Evolutionary conservation across 1,284 basidiomycete genomes (phyloP).

Genomic region (Wallemia hederae): DNA sequence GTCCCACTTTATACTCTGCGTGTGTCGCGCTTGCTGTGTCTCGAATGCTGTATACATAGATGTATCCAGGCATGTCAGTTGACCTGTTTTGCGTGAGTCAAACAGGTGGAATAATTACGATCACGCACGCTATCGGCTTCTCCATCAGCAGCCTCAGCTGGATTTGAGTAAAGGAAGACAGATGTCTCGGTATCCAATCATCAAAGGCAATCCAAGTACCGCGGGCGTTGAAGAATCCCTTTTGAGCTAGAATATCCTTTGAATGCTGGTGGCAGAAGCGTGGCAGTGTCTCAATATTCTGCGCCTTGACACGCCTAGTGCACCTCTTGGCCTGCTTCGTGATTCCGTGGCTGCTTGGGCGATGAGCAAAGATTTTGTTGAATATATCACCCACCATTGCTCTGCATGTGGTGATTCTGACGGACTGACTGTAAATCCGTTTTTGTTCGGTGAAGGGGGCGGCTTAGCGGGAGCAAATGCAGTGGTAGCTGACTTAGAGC

Average conservation of each 20-base stretch:
- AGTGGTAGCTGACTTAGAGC: too few relatives aligned
- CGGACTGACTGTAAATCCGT: not conserved
- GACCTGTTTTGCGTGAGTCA: not conserved
- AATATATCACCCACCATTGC: not conserved
- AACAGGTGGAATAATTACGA: not conserved
- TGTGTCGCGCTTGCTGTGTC: not conserved
- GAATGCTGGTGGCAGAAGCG: conserved; percentile 1
- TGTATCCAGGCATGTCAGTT: not conserved
- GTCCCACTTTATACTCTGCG: not conserved
- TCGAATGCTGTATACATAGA: not conserved
- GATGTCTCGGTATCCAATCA: not conserved
- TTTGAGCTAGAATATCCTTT: not conserved
- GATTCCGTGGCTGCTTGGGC: not conserved
- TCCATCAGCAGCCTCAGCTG: not conserved
- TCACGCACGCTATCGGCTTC: not conserved
- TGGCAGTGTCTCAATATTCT: not conserved
- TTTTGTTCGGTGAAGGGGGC: not conserved
- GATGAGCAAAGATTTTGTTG: not conserved
- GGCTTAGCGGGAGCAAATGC: not conserved
- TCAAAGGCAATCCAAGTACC: not conserved
- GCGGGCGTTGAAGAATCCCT: not conserved
- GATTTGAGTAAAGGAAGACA: not conserved
- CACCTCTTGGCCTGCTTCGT: not conserved
- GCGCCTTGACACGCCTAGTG: not conserved
- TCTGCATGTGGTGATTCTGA: not conserved